Evolutionary conservation across 129 eudicot species (phyloP), one percentile per base, ranked within the genome.

Genomic region (Arctium minus): DNA sequence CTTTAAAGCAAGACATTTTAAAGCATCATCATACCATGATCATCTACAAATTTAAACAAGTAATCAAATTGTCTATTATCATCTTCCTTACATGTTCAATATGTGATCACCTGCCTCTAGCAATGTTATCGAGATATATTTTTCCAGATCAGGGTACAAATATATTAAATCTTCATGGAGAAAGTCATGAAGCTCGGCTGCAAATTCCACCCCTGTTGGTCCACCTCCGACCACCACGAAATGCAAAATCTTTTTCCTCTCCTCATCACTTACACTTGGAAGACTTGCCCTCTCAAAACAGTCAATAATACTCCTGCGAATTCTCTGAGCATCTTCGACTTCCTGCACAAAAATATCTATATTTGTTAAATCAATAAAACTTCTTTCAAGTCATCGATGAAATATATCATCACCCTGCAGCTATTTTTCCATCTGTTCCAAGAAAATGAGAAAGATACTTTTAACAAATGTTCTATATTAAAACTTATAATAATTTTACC

Each of bases 191-290:
- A 93, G 98, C 80, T 91, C 96, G 1, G 94, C 98, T 69, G 98
- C 92, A 78, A 91, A 93, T 84, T 93, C 98, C 70, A 93, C 98
- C 36, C 98, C 98, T 0, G 96, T 82, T 2, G 98, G 98, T 30
- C 98, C 98, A 27, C 98, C 98, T 76, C 98, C 98, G 32, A 93
- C 96, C 78, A 93, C 87, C 69, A 93, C 98, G 80, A 93, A 93
- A 84, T 93, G 98, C 74, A 93, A 86, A 37, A 93, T 88, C 70
- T 88, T 85, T 81, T 87, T 90, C 88, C 85, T 91, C 72, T 91
- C 98, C 44, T 86, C 91, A 38, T 93, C 96, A 22, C 91, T 89
- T 83, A 88, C 29, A 78, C 70, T 88, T 4, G 96, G 98, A 73
- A 93, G 91, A 86, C 90, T 89, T 8, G 98, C 98, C 87, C 85